A percentile compares a stretch with the other conserved stretches of the same genome.
Conservation (phyloP, 768 basidiomycete species). For the Pleurotus eryngii region DNA sequence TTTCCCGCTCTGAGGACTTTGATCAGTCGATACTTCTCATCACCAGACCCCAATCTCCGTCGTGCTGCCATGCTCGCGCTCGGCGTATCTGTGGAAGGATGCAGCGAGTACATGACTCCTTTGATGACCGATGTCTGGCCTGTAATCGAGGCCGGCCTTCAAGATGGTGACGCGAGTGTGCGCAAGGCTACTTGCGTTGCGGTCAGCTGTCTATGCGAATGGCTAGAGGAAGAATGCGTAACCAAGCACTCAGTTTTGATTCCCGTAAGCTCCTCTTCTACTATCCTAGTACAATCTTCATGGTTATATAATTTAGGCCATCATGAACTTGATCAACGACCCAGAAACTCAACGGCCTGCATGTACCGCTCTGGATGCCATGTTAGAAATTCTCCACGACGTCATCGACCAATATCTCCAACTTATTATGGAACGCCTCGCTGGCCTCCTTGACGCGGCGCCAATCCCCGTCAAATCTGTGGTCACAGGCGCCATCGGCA, state of each 20-base stretch:
- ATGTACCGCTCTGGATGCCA: conserved; percentile 95
- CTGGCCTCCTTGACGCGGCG: conserved; percentile 80
- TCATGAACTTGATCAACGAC: conserved; percentile 90
- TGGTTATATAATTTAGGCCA: conserved; percentile 46
- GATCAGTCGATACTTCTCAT: conserved; percentile 82
- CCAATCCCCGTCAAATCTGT: conserved; percentile 88
- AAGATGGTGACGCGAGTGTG: conserved; percentile 79
- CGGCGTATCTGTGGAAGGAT: conserved; percentile 95
- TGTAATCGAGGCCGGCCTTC: conserved; percentile 83
- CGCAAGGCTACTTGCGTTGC: conserved; percentile 95
- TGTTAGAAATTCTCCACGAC: conserved; percentile 91
- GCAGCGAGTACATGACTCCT: conserved; percentile 96
- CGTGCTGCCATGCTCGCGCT: conserved; percentile 94
- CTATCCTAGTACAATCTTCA: not conserved
- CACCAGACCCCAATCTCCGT: conserved; percentile 71
- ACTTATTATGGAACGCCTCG: conserved; percentile 92
- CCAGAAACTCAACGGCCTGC: conserved; percentile 84
- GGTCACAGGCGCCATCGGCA: conserved; percentile 96
- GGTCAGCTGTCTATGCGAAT: conserved; percentile 95
- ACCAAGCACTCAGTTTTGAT: conserved; percentile 79
- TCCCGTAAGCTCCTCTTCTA: conserved; percentile 53
- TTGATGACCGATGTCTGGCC: conserved; percentile 93
- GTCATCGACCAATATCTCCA: conserved; percentile 88
- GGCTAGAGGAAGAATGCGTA: conserved; percentile 92
- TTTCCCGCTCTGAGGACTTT: conserved; percentile 87